A percentile compares a stretch with the other conserved stretches of the same genome.
These are phyloP conservation scores for Penicillium janthinellum DNA, from an alignment of 2,329 filamentous ascomycete species.

Conservation along the genomic window DNA sequence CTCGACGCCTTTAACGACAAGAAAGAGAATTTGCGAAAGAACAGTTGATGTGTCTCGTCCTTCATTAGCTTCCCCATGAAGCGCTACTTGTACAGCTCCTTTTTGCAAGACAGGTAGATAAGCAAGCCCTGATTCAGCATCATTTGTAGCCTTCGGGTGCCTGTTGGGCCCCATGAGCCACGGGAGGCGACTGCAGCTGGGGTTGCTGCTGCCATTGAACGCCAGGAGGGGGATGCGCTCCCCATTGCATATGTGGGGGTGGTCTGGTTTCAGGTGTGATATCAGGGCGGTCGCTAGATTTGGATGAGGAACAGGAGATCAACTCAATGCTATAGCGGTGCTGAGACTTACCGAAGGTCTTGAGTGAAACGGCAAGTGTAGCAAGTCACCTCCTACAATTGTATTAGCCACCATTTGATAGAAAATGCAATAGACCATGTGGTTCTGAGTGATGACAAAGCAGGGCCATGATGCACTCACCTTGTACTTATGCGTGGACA, in stretches of 20 bases:
- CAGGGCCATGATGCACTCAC: conserved; percentile 20
- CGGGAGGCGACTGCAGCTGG: conserved; percentile 14
- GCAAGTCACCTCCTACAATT: conserved; percentile 41
- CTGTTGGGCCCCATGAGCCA: conserved; percentile 15
- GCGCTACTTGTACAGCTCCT: not conserved
- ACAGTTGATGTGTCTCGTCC: too few relatives aligned
- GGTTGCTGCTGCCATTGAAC: conserved; percentile 19
- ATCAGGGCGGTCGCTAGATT: conserved; percentile 38
- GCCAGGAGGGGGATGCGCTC: conserved; percentile 22
- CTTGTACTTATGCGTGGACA: conserved; percentile 44
- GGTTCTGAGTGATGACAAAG: not conserved
- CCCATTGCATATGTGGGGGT: conserved; percentile 31
- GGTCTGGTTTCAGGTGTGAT: conserved; percentile 41
- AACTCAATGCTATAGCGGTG: not conserved
- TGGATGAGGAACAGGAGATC: conserved; percentile 5
- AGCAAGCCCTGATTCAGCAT: not conserved
- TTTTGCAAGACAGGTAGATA: not conserved
- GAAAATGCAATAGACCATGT: not conserved
- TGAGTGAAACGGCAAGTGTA: conserved; percentile 42
- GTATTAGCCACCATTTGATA: conserved; percentile 16
- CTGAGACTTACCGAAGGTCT: conserved; percentile 36
- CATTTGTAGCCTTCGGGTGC: conserved; percentile 29
- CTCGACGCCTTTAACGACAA: not conserved
- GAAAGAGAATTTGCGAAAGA: not conserved
- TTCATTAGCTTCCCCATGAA: not conserved